Percentiles rank a stretch among this genome's conserved stretches.
These are phyloP conservation scores for Pseudonitzschia multiseries DNA, from an alignment of 108 stramenopile species.

Conservation along the genomic window DNA sequence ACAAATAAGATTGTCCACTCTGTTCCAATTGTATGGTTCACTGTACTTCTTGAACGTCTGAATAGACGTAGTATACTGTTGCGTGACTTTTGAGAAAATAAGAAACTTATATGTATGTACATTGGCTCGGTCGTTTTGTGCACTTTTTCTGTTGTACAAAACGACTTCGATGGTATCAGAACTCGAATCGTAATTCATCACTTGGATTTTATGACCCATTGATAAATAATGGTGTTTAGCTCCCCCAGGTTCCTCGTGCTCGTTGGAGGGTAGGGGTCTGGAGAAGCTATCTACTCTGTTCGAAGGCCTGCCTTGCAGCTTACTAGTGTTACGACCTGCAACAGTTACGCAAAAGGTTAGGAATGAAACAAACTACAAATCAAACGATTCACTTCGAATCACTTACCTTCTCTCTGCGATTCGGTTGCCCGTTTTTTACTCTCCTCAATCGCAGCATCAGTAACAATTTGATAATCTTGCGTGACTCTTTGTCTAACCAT, in stretches of 20 bases:
- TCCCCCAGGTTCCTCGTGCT: neutral
- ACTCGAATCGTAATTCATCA: slow-evolving; percentile 69
- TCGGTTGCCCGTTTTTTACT: slow-evolving; percentile 45
- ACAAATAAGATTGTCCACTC: slow-evolving; percentile 79
- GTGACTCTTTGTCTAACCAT: slow-evolving; percentile 84
- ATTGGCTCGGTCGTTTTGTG: slow-evolving; percentile 50
- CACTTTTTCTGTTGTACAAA: slow-evolving; percentile 65
- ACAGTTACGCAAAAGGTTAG: slow-evolving; percentile 3
- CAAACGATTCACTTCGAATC: neutral
- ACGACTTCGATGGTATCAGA: slow-evolving; percentile 79
- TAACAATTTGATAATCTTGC: slow-evolving; percentile 87
- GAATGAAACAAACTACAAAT: neutral
- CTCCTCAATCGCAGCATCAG: slow-evolving; percentile 47
- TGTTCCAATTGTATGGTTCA: slow-evolving; percentile 78
- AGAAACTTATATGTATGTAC: slow-evolving; percentile 52
- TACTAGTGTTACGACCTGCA: slow-evolving; percentile 8
- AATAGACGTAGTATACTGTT: slow-evolving; percentile 46
- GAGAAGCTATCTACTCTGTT: neutral
- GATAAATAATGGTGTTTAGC: slow-evolving; percentile 25
- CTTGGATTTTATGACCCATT: slow-evolving; percentile 51
- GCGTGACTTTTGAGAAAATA: slow-evolving; percentile 53
- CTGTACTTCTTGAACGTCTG: slow-evolving; percentile 88
- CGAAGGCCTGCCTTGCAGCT: slow-evolving; percentile 3
- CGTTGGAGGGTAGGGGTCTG: neutral
- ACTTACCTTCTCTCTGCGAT: slow-evolving; percentile 40